phyloP scores from a whole-genome alignment of 2,329 filamentous ascomycete species.

The Talaromyces amestolkiae region DNA sequence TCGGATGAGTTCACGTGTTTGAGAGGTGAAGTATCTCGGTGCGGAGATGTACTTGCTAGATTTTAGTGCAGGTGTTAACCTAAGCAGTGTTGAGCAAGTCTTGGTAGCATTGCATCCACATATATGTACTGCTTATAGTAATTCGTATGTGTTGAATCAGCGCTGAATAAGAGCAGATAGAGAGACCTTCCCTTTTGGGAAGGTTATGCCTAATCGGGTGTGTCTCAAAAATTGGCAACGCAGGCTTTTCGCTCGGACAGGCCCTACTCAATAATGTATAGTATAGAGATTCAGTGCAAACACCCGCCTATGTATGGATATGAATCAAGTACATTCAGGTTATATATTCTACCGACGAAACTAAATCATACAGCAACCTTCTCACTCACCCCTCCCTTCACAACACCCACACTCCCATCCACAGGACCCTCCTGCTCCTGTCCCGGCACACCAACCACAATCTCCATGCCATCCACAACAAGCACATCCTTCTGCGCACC shows the following conservation, averaged over 20 bases:
- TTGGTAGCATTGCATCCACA: not conserved
- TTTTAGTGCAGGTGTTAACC: no score
- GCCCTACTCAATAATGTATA: not conserved
- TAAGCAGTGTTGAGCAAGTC: no score
- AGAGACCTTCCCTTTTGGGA: not conserved
- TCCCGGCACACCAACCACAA: constrained; percentile 1
- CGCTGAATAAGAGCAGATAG: not conserved
- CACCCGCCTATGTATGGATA: not conserved
- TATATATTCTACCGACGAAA: not conserved
- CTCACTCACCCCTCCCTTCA: not conserved
- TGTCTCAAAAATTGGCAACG: not conserved
- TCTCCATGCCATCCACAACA: constrained; percentile 14
- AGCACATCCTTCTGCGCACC: constrained; percentile 9
- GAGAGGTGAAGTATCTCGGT: no score
- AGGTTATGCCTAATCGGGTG: constrained; percentile 1
- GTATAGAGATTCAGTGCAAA: not conserved
- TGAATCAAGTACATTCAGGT: no score
- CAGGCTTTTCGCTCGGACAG: not conserved
- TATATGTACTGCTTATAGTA: not conserved
- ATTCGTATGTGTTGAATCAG: not conserved
- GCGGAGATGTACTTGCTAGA: not conserved
- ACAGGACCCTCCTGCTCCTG: not conserved
- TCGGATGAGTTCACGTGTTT: not conserved
- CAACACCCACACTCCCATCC: not conserved
- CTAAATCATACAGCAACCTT: not conserved